Conservation (phyloP, 352 stramenopile genomes). For the Pythium sukuiense region DNA sequence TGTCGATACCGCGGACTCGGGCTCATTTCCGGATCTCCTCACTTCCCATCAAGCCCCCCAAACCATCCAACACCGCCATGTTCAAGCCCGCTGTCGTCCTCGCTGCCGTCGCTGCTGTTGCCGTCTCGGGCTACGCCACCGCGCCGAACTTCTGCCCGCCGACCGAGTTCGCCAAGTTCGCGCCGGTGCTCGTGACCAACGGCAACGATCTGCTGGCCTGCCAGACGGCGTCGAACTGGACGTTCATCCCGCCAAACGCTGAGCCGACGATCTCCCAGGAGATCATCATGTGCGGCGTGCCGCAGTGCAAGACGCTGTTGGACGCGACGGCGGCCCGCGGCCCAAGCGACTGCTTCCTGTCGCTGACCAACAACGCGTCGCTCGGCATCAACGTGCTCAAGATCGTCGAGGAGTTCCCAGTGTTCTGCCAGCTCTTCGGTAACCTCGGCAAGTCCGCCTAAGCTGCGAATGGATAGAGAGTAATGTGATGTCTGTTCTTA, state of each 20-base stretch:
- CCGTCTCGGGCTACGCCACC: constrained; percentile 1
- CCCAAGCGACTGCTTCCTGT: constrained; percentile 32
- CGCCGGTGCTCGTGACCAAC: constrained; percentile 1
- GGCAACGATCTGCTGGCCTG: constrained; percentile 9
- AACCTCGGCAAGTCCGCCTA: not conserved
- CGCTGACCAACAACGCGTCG: constrained; percentile 20
- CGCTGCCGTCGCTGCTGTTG: not conserved
- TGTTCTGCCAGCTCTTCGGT: constrained; percentile 24
- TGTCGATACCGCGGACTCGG: too few relatives aligned
- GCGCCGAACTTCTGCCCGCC: not conserved
- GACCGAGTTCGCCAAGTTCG: constrained; percentile 5
- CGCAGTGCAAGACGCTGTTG: constrained; percentile 31
- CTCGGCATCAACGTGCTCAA: constrained; percentile 35
- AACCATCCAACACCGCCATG: not conserved
- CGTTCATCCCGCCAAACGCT: constrained; percentile 32
- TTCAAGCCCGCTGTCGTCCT: constrained; percentile 10
- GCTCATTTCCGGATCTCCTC: too few relatives aligned
- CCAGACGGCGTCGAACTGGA: constrained; percentile 28
- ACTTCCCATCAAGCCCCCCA: too few relatives aligned
- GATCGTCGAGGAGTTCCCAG: constrained; percentile 33
- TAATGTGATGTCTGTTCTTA: too few relatives aligned
- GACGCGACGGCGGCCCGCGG: constrained; percentile 20
- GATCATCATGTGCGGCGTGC: constrained; percentile 27
- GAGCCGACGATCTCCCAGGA: constrained; percentile 26
- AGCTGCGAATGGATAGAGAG: too few relatives aligned